Evolutionary conservation across 129 eudicot species (phyloP).

Genomic region (Scalesia atractyloides): DNA sequence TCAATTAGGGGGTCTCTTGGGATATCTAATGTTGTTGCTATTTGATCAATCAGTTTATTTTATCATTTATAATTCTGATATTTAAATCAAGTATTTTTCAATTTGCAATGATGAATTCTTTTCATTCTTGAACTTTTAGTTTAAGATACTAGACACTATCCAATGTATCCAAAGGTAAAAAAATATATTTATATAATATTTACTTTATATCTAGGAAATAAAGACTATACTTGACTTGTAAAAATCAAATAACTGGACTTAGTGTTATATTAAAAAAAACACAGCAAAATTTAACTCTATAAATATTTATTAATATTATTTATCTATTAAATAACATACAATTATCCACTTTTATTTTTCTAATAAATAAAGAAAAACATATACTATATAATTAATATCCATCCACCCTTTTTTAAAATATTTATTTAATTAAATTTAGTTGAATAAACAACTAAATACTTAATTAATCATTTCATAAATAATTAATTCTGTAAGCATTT

Average conservation of each 20-base stretch:
- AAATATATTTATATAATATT: background rate
- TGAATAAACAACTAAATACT: too few species aligned
- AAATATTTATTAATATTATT: too few species aligned
- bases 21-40: constrained; percentile 4
- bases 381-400: too few species aligned
- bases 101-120: background rate
- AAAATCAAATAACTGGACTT: background rate
- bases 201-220: background rate
- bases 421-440: too few species aligned
- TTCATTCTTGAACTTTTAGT: background rate
- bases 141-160: background rate
- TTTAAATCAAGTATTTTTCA: too few species aligned
- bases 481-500: too few species aligned
- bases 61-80: background rate
- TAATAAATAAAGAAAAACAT: too few species aligned
- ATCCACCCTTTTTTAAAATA: too few species aligned
- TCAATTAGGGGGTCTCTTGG: background rate
- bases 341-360: too few species aligned
- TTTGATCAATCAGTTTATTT: background rate
- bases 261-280: background rate
- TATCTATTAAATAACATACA: too few species aligned
- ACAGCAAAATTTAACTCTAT: too few species aligned
- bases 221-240: background rate
- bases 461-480: too few species aligned
- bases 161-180: background rate